phyloP scores from a whole-genome alignment of 306 rosid species.

The Ormosia emarginata region DNA sequence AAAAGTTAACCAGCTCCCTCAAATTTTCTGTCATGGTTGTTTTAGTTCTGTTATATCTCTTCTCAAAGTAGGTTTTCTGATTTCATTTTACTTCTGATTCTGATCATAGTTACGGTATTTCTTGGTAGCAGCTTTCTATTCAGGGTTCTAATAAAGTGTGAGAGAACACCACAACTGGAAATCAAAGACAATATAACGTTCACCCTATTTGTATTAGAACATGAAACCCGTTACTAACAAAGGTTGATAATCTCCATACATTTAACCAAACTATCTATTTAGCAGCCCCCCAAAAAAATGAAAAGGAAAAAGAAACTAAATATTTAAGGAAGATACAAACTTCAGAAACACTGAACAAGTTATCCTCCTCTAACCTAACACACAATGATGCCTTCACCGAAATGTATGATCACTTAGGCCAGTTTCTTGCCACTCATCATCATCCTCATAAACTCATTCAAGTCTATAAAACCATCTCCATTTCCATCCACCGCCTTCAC shows the following conservation, averaged over 20 bases:
- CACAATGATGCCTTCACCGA: background rate
- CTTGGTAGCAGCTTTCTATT: background rate
- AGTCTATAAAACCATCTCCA: slow-evolving; percentile 73
- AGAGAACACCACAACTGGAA: background rate
- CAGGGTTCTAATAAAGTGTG: background rate
- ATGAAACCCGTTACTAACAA: background rate
- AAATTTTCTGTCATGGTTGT: background rate
- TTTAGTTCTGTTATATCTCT: background rate
- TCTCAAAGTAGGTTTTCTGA: background rate
- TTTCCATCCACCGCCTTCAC: slow-evolving; percentile 62
- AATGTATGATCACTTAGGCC: background rate
- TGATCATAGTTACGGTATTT: background rate
- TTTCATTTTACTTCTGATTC: background rate
- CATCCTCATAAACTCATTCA: slow-evolving; percentile 66
- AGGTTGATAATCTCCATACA: background rate
- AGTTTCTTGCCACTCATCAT: slow-evolving; percentile 53
- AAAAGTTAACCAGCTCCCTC: background rate
- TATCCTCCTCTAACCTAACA: background rate
- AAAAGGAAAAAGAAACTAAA: background rate
- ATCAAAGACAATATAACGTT: background rate
- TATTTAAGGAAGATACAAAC: background rate
- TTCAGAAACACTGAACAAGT: background rate
- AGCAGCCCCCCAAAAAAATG: background rate
- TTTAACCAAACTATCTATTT: background rate
- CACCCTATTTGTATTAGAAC: background rate